Conservation (phyloP, 495 filamentous ascomycete genomes). For the Tirmania nivea region DNA sequence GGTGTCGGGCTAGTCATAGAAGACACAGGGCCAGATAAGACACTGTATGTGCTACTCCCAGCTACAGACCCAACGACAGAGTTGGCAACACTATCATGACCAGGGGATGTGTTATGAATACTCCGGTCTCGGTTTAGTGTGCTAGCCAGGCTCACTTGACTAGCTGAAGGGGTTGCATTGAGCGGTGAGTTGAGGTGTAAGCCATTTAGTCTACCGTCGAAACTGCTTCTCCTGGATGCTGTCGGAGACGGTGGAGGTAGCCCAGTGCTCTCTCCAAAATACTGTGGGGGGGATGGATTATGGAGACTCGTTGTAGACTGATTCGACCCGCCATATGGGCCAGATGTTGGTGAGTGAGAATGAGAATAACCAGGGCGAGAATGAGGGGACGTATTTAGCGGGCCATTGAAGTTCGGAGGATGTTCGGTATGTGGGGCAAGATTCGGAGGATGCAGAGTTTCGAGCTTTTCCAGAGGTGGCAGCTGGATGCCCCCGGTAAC, state of each 20-base stretch:
- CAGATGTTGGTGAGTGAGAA: slow-evolving; percentile 16
- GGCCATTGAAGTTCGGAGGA: slow-evolving; percentile 13
- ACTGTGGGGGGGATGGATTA: slow-evolving; percentile 13
- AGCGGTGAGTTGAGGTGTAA: slow-evolving; percentile 17
- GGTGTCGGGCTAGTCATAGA: not conserved
- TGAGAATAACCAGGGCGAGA: slow-evolving; percentile 13
- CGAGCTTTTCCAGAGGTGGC: not conserved
- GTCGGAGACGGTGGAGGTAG: slow-evolving; percentile 7
- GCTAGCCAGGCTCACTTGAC: slow-evolving; percentile 18
- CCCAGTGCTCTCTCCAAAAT: not conserved
- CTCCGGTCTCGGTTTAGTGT: slow-evolving; percentile 18
- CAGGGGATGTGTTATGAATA: slow-evolving; percentile 17
- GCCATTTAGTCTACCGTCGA: slow-evolving; percentile 16
- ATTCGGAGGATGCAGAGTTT: slow-evolving; percentile 15
- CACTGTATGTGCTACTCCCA: slow-evolving; percentile 5
- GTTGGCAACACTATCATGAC: not conserved
- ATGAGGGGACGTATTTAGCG: slow-evolving; percentile 12
- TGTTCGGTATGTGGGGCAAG: slow-evolving; percentile 13
- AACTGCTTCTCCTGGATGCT: slow-evolving; percentile 19
- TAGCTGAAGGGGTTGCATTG: slow-evolving; percentile 16
- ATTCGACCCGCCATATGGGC: slow-evolving; percentile 12
- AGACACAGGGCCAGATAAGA: not conserved
- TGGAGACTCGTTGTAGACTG: slow-evolving; percentile 9
- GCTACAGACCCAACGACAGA: slow-evolving; percentile 7
- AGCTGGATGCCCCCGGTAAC: not conserved